These are phyloP conservation scores for Spencermartinsiella europaea DNA, from an alignment of 805 yeast species.

Conservation along the genomic window DNA sequence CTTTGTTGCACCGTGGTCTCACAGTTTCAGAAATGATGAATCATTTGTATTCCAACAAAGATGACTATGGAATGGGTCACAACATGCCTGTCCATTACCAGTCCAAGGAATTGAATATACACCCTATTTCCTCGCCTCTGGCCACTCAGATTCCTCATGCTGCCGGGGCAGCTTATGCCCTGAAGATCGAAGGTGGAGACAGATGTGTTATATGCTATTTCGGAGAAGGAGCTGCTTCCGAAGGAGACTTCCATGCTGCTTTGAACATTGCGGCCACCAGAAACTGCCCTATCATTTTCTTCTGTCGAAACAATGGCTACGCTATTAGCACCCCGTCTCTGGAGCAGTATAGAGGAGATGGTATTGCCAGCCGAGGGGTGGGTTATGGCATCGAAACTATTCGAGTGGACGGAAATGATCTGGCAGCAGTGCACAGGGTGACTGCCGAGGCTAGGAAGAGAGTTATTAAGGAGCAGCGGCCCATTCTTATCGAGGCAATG, in stretches of 20 bases:
- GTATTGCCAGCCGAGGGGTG: conserved; percentile 31
- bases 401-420: conserved; percentile 34
- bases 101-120: conserved; percentile 26
- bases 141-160: conserved; percentile 35
- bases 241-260: conserved; percentile 35
- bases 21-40: conserved; percentile 30
- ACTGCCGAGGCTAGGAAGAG: conserved; percentile 25
- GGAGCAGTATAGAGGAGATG: conserved; percentile 34
- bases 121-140: conserved; percentile 33
- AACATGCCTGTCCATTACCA: conserved; percentile 34
- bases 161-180: conserved; percentile 34
- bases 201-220: conserved; percentile 29
- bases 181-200: conserved; percentile 27
- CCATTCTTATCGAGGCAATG: conserved; percentile 34
- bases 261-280: conserved; percentile 34
- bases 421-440: conserved; percentile 28
- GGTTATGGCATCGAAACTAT: conserved; percentile 34
- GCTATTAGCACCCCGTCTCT: conserved; percentile 32
- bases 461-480: conserved; percentile 24
- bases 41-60: conserved; percentile 29
- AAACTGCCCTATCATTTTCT: conserved; percentile 30
- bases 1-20: conserved; percentile 29
- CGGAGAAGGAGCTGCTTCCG: conserved; percentile 36
- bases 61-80: conserved; percentile 29
- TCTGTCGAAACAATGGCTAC: conserved; percentile 34